These are phyloP conservation scores for Apophysomyces trapeziformis DNA, from an alignment of 371 early-diverging fungal genomes.

Conservation along the genomic window DNA sequence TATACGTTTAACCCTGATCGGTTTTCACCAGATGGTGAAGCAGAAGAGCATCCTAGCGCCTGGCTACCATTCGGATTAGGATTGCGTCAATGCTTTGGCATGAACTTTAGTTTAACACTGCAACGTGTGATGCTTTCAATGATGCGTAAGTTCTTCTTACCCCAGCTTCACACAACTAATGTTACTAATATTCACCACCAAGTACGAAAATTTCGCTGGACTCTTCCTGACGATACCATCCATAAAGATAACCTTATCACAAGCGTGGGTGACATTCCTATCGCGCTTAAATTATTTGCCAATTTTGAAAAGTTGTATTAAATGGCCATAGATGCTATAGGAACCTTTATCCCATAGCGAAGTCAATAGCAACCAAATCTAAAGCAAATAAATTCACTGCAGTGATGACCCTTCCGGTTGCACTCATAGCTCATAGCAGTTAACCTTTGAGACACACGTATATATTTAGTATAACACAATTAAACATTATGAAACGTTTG, in stretches of 20 bases:
- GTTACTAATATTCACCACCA: not conserved
- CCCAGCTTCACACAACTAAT: not conserved
- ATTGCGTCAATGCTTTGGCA: slow-evolving; percentile 59
- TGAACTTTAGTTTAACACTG: slow-evolving; percentile 60
- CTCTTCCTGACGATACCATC: slow-evolving; percentile 27
- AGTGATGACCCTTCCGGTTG: no score
- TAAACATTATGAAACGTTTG: no score
- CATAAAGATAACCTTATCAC: slow-evolving; percentile 27
- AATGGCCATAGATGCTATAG: slow-evolving; percentile 8
- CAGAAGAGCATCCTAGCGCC: slow-evolving; percentile 31
- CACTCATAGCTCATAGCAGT: no score
- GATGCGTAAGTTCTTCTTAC: slow-evolving; percentile 38
- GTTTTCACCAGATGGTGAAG: slow-evolving; percentile 42
- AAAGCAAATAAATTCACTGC: no score
- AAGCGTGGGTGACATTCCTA: slow-evolving; percentile 1
- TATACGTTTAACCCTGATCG: slow-evolving; percentile 56
- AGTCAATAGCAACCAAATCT: no score
- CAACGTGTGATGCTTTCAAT: slow-evolving; percentile 59
- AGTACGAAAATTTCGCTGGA: slow-evolving; percentile 39
- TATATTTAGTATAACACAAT: no score
- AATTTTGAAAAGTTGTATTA: slow-evolving; percentile 4
- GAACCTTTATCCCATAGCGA: not conserved
- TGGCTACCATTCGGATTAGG: slow-evolving; percentile 62
- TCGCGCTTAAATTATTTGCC: not conserved
- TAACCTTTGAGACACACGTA: no score